Evolutionary conservation across 1,139 yeast species (phyloP).

Genomic region (Hyphopichia wangnamkhiaoensis): DNA sequence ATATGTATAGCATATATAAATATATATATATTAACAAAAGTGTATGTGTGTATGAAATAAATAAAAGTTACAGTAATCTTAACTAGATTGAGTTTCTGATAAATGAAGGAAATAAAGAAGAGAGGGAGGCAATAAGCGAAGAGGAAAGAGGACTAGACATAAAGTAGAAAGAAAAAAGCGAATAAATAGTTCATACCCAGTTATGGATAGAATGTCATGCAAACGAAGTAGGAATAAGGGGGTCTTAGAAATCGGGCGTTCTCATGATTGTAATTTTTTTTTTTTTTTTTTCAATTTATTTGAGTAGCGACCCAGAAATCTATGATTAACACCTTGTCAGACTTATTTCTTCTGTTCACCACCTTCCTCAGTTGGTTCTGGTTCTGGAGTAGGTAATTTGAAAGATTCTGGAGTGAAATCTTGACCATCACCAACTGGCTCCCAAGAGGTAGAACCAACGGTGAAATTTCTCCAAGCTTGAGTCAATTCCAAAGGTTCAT

Average conservation of each 20-base stretch:
- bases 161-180: no score
- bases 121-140: not conserved
- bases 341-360: slow-evolving; percentile 27
- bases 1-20: not conserved
- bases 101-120: slow-evolving; percentile 1
- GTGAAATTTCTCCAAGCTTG: slow-evolving; percentile 92
- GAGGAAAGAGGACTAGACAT: not conserved
- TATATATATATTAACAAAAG: slow-evolving; percentile 1
- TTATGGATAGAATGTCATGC: no score
- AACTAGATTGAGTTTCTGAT: no score
- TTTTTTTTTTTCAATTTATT: no score
- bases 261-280: no score
- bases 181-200: no score
- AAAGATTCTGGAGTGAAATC: slow-evolving; percentile 81
- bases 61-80: slow-evolving; percentile 2
- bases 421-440: slow-evolving; percentile 85
- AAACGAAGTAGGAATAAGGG: no score
- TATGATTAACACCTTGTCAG: no score
- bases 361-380: slow-evolving; percentile 61
- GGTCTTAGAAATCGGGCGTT: no score
- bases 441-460: slow-evolving; percentile 89
- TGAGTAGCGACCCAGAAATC: no score
- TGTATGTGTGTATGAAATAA: not conserved
- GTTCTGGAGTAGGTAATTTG: slow-evolving; percentile 80
- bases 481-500: slow-evolving; percentile 86